phyloP scores from a whole-genome alignment of 805 yeast species.

The Candida odintsovae region DNA sequence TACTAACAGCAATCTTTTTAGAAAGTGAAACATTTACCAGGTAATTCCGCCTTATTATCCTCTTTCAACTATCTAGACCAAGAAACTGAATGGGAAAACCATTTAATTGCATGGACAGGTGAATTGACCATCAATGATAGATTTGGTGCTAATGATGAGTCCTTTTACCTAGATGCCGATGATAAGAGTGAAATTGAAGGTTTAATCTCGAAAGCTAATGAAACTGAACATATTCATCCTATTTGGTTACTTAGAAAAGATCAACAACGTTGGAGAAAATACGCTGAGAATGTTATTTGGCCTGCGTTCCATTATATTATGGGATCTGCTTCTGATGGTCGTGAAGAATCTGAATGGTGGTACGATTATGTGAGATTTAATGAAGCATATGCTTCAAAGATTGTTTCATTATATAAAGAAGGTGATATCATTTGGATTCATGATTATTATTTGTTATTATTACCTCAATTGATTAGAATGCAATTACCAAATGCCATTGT shows the following conservation, averaged over 20 bases:
- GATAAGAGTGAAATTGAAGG: constrained; percentile 49
- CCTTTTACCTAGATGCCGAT: constrained; percentile 48
- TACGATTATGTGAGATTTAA: constrained; percentile 85
- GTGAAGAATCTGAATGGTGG: constrained; percentile 74
- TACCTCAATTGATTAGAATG: constrained; percentile 78
- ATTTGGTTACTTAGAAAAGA: constrained; percentile 81
- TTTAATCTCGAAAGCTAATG: constrained; percentile 40
- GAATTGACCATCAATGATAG: constrained; percentile 42
- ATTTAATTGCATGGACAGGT: constrained; percentile 93
- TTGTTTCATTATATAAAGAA: constrained; percentile 65
- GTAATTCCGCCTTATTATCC: constrained; percentile 80
- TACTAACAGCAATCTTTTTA: constrained; percentile 25
- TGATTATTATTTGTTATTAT: constrained; percentile 85
- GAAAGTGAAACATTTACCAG: constrained; percentile 63
- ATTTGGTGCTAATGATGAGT: constrained; percentile 37
- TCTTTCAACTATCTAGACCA: constrained; percentile 59
- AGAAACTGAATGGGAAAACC: constrained; percentile 79
- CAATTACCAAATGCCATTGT: constrained; percentile 77
- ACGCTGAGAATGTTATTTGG: constrained; percentile 90
- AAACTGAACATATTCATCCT: constrained; percentile 62
- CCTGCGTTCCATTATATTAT: constrained; percentile 92
- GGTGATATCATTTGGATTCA: constrained; percentile 95
- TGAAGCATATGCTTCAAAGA: constrained; percentile 80
- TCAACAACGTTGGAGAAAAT: constrained; percentile 79
- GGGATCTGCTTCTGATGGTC: constrained; percentile 64